Conservation (phyloP, 192 early-diverging fungal species). For the Cladochytrium replicatum region DNA sequence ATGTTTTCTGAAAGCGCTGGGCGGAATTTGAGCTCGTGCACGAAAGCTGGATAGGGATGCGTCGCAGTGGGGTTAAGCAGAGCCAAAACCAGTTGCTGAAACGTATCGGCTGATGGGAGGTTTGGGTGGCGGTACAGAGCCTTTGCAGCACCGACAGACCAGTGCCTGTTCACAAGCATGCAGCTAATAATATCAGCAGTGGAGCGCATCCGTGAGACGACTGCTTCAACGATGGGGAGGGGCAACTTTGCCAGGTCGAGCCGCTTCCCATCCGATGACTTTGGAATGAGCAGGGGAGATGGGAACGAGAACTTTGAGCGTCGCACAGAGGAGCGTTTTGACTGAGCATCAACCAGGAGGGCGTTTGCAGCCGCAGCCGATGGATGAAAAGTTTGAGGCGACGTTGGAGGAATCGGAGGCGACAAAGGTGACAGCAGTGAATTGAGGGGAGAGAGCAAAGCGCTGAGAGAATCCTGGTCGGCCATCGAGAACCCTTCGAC, state of each 20-base stretch:
- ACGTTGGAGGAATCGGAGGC: too few relatives aligned
- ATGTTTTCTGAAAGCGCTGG: slow-evolving; percentile 9
- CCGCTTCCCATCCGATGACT: too few relatives aligned
- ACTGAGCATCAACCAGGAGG: too few relatives aligned
- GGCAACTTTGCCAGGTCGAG: background rate
- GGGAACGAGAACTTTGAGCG: too few relatives aligned
- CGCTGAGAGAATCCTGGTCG: too few relatives aligned
- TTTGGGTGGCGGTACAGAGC: slow-evolving; percentile 9
- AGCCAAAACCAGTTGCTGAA: slow-evolving; percentile 9
- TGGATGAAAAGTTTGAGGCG: too few relatives aligned
- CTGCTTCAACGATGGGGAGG: background rate
- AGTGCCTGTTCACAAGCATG: background rate
- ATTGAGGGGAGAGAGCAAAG: too few relatives aligned
- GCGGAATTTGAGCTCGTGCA: background rate
- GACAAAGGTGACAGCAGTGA: too few relatives aligned
- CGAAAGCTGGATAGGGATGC: slow-evolving; percentile 3
- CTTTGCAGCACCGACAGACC: background rate
- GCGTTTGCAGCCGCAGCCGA: too few relatives aligned
- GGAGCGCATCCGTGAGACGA: background rate
- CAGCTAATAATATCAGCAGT: background rate
- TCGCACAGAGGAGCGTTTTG: too few relatives aligned
- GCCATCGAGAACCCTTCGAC: too few relatives aligned
- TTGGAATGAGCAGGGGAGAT: too few relatives aligned
- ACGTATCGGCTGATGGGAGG: slow-evolving; percentile 5
- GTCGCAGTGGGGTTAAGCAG: slow-evolving; percentile 5